These are phyloP conservation scores for Fusarium sp. DNA, from an alignment of 2,329 filamentous ascomycete genomes.

Conservation along the genomic window DNA sequence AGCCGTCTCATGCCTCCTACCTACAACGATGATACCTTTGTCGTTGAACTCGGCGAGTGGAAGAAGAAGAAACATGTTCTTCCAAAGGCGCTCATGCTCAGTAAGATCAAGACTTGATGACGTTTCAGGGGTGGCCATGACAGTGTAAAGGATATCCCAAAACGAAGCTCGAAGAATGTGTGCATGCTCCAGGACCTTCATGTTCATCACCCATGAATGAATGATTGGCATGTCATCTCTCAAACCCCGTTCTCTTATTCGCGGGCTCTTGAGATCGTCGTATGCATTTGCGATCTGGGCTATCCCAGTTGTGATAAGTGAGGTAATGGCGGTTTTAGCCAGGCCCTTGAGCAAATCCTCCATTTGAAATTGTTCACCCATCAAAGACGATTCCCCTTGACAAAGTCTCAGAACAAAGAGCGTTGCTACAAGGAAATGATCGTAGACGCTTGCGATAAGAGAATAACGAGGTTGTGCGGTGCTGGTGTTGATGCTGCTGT, in stretches of 20 bases:
- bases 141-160: constrained; percentile 69
- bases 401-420: constrained; percentile 60
- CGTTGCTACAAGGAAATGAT: constrained; percentile 52
- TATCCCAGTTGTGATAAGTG: constrained; percentile 60
- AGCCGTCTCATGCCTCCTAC: constrained; percentile 48
- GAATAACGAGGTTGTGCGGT: constrained; percentile 9
- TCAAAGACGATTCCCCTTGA: constrained; percentile 51
- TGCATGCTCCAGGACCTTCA: constrained; percentile 65
- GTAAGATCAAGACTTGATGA: constrained; percentile 58
- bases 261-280: constrained; percentile 59
- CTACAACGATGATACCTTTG: constrained; percentile 61
- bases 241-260: constrained; percentile 66
- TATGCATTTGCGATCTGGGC: constrained; percentile 62
- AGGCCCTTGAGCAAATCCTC: constrained; percentile 64
- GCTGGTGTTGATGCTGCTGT: background rate
- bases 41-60: constrained; percentile 72
- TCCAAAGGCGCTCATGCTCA: constrained; percentile 69
- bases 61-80: constrained; percentile 69
- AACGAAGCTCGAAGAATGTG: constrained; percentile 67
- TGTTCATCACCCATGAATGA: constrained; percentile 71
- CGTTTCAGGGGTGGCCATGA: constrained; percentile 55
- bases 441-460: constrained; percentile 47
- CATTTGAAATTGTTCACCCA: constrained; percentile 57
- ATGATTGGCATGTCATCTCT: constrained; percentile 59
- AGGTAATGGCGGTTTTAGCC: constrained; percentile 54